Base-by-base conservation (phyloP, 2,329 filamentous ascomycete species). In the Penicillium paneum region DNA sequence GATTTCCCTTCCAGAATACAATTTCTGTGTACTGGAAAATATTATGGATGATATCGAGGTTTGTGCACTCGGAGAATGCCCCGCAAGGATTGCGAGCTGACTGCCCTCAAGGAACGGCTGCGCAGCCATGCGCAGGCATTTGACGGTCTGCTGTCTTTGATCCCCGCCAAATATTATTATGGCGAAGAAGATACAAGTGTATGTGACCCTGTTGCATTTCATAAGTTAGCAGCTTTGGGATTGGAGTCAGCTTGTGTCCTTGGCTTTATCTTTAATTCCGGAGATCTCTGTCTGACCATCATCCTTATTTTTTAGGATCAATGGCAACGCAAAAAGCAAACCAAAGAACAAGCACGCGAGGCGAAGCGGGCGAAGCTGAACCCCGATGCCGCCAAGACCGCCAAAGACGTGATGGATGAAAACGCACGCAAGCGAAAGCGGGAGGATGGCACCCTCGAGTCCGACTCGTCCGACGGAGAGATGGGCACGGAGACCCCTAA, bases 271-370 rank as follows among this genome's bases (percentile, higher is more conserved):
- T 47, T 41, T 40, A 17, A 51, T 56, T 51, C 50, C 43, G 31
- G 55, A 51, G 32, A 47, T 32, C 38, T 47, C 21, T 47, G 31
- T 59, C 60, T 64, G 57, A 55, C 48, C 34, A 48, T 38, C 56
- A 41, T 57, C 51, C 47, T 57, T 38, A 49, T 21, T 39, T 62
- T 62, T 58, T 68, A 96, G 91, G 89, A 94, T 67, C 91, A 97
- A 86, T 96, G 91, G 91, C 86, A 87, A 72, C 88, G 88, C 70
- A 96, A 94, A 77, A 97, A 97, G 79, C 92, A 97, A 77, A 93
- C 91, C 47, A 96, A 96, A 72, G 89, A 91, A 73, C 83, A 96
- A 74, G 90, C 90, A 56, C 84, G 85, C 58, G 86, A 88, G 63
- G 89, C 91, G 52, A 91, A 91, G 76, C 83, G 87, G 69, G 90